Conservation (phyloP, 2,329 filamentous ascomycete species). For the Chaetomiaceae sp. region DNA sequence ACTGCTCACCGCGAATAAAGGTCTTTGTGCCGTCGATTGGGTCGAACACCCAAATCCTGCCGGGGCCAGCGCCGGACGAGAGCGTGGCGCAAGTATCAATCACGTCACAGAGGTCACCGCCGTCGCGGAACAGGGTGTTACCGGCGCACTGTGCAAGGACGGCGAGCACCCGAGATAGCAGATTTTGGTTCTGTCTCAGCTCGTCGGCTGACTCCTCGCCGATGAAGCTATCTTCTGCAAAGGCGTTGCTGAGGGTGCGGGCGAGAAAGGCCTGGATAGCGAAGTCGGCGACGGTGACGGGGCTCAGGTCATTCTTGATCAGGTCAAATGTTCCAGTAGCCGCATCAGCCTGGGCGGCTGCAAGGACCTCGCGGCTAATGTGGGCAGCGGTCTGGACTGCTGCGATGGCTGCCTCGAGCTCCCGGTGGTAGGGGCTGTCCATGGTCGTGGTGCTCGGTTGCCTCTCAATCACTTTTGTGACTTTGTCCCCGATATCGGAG, state of each 20-base stretch:
- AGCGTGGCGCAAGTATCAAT: constrained; percentile 47
- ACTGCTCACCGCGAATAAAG: constrained; percentile 50
- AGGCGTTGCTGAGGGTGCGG: constrained; percentile 3
- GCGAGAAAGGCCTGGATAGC: constrained; percentile 13
- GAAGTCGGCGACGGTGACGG: constrained; percentile 49
- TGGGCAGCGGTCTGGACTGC: constrained; percentile 44
- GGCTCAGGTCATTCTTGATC: constrained; percentile 52
- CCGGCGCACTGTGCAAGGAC: constrained; percentile 33
- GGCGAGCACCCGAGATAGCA: constrained; percentile 46
- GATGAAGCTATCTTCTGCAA: constrained; percentile 9
- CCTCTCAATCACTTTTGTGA: too few relatives aligned
- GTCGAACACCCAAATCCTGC: constrained; percentile 53
- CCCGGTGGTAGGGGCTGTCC: constrained; percentile 40
- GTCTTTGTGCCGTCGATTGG: constrained; percentile 59
- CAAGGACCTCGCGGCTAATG: constrained; percentile 47
- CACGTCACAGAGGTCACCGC: constrained; percentile 47
- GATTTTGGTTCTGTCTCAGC: constrained; percentile 35
- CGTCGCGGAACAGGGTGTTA: constrained; percentile 16
- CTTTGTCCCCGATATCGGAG: background rate
- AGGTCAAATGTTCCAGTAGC: constrained; percentile 27
- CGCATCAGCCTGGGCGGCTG: constrained; percentile 35
- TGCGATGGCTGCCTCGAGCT: constrained; percentile 41
- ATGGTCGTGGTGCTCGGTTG: constrained; percentile 27
- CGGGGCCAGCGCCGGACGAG: constrained; percentile 28
- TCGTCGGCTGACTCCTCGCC: constrained; percentile 13